These are phyloP conservation scores for Macrophomina phaseolina DNA, from an alignment of 2,329 filamentous ascomycete species.

Conservation along the genomic window DNA sequence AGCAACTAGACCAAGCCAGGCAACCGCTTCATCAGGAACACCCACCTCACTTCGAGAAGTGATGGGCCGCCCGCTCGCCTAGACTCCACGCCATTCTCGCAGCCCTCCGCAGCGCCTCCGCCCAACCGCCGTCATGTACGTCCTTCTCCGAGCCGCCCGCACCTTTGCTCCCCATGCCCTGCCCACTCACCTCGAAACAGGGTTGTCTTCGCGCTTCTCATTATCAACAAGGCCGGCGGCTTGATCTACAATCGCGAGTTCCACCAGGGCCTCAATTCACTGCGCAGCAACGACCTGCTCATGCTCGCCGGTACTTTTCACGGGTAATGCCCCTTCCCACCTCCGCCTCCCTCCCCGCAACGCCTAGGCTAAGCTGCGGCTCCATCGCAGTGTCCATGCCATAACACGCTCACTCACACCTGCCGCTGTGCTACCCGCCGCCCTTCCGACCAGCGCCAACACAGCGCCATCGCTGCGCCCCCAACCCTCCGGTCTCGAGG, in stretches of 20 bases:
- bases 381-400: conserved; percentile 62
- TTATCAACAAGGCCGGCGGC: conserved; percentile 98
- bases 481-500: conserved; percentile 78
- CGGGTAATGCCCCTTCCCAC: conserved; percentile 65
- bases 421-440: conserved; percentile 33
- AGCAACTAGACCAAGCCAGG: neutral
- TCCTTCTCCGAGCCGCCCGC: conserved; percentile 16
- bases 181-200: conserved; percentile 53
- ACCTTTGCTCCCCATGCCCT: neutral
- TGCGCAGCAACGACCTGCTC: conserved; percentile 94
- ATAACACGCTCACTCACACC: conserved; percentile 63
- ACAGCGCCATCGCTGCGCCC: conserved; percentile 44
- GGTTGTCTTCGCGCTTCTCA: conserved; percentile 93
- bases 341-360: neutral
- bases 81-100: neutral
- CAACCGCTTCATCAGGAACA: conserved; percentile 8
- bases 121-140: conserved; percentile 17
- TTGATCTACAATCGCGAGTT: conserved; percentile 97
- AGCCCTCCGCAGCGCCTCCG: neutral
- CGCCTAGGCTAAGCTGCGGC: conserved; percentile 21
- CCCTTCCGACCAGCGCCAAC: conserved; percentile 36
- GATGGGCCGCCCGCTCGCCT: conserved; percentile 18
- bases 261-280: conserved; percentile 81
- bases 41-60: neutral
- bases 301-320: conserved; percentile 98